These are phyloP conservation scores for Ophiobolus disseminans DNA, from an alignment of 2,329 filamentous ascomycete genomes.

Conservation along the genomic window DNA sequence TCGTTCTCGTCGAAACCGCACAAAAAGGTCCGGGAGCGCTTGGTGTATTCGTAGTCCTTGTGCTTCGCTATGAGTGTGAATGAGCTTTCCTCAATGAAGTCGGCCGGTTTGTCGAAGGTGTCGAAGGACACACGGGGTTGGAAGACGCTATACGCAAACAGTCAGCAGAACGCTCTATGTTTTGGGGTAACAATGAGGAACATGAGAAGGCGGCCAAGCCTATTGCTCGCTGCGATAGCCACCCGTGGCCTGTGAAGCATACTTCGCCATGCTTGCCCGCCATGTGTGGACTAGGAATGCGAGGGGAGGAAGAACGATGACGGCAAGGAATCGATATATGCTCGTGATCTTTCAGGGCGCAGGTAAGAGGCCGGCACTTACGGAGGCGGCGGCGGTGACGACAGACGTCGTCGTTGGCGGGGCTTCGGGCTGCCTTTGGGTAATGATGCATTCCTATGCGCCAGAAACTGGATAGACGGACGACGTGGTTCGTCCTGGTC, in stretches of 20 bases:
- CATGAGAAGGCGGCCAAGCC: conserved; percentile 26
- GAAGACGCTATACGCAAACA: conserved; percentile 60
- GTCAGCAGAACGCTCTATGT: conserved; percentile 17
- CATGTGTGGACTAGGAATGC: conserved; percentile 5
- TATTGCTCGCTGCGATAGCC: conserved; percentile 26
- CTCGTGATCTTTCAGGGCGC: conserved; percentile 6
- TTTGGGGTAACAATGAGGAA: conserved; percentile 23
- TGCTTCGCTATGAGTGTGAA: conserved; percentile 87
- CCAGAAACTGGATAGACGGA: conserved; percentile 49
- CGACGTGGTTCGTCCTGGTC: conserved; percentile 41
- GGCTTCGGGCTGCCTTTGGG: conserved; percentile 44
- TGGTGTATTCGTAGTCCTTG: conserved; percentile 80
- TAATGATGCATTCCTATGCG: conserved; percentile 39
- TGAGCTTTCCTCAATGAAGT: conserved; percentile 65
- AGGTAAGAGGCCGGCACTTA: conserved; percentile 36
- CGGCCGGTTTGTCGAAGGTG: conserved; percentile 72
- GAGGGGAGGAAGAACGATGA: conserved; percentile 8
- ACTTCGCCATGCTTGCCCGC: conserved; percentile 31
- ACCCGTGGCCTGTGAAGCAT: conserved; percentile 28
- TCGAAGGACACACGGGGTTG: conserved; percentile 75
- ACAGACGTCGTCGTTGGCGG: conserved; percentile 45
- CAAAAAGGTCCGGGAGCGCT: conserved; percentile 85
- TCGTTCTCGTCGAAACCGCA: conserved; percentile 90
- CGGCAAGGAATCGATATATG: conserved; percentile 6
- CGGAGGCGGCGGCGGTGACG: conserved; percentile 52